These are phyloP conservation scores for Malbranchea zuffiana DNA, from an alignment of 2,329 filamentous ascomycete species.

Conservation along the genomic window DNA sequence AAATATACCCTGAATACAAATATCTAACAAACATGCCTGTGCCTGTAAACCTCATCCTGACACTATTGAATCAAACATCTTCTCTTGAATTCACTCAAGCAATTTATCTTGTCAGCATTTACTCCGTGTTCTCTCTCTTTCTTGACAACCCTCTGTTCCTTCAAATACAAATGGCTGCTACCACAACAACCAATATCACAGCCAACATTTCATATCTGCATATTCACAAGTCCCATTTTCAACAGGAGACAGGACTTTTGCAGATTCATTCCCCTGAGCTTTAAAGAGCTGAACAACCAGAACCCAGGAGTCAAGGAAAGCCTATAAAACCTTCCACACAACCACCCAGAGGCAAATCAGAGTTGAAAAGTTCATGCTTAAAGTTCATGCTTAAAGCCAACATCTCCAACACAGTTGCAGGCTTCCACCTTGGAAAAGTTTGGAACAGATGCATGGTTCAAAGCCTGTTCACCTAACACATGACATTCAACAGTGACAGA, in stretches of 20 bases:
- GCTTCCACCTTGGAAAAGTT: neutral
- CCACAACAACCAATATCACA: too few relatives aligned
- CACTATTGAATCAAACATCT: too few relatives aligned
- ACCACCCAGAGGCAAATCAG: neutral
- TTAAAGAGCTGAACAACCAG: neutral
- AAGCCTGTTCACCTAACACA: neutral
- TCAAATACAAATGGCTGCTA: too few relatives aligned
- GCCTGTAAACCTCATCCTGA: too few relatives aligned
- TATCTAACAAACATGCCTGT: too few relatives aligned
- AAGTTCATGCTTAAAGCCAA: neutral
- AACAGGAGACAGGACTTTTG: conserved; percentile 1
- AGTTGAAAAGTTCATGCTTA: neutral
- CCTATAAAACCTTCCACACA: neutral
- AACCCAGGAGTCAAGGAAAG: neutral
- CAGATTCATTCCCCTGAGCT: neutral
- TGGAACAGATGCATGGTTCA: neutral
- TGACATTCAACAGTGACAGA: neutral
- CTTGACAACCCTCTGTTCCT: too few relatives aligned
- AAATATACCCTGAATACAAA: too few relatives aligned
- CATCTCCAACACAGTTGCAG: neutral
- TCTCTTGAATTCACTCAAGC: too few relatives aligned
- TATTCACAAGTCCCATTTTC: conserved; percentile 5
- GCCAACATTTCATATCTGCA: conserved; percentile 1
- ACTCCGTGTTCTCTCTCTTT: neutral
- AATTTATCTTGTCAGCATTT: neutral